These are phyloP conservation scores for Ophiostoma ulmi DNA, from an alignment of 2,329 filamentous ascomycete genomes.

Conservation along the genomic window DNA sequence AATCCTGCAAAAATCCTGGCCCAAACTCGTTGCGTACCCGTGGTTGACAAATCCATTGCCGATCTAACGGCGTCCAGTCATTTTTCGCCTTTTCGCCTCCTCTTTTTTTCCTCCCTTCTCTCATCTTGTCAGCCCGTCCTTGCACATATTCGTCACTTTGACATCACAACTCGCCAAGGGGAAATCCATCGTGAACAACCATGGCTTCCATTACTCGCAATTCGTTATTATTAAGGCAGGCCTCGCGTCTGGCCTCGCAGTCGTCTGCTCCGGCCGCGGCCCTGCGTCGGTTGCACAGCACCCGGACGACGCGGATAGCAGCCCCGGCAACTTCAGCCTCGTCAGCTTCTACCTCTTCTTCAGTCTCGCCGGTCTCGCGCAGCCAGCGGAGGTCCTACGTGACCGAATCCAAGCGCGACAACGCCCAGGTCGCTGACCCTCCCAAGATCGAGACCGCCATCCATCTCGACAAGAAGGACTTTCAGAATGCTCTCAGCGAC, in stretches of 20 bases:
- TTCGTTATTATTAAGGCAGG: constrained; percentile 52
- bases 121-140: background rate
- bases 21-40: constrained; percentile 13
- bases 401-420: constrained; percentile 71
- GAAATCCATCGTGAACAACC: constrained; percentile 8
- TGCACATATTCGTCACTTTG: background rate
- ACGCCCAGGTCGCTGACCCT: constrained; percentile 79
- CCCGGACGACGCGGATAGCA: constrained; percentile 34
- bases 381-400: constrained; percentile 62
- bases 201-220: constrained; percentile 24
- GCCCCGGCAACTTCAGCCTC: background rate
- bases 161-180: background rate
- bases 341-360: background rate
- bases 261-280: constrained; percentile 34
- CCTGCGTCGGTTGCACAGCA: constrained; percentile 33
- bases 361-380: constrained; percentile 24
- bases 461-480: constrained; percentile 78
- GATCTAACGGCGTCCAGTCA: background rate
- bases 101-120: background rate
- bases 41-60: constrained; percentile 21
- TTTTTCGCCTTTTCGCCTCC: constrained; percentile 14
- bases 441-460: constrained; percentile 71
- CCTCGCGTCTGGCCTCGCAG: constrained; percentile 53
- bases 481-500: constrained; percentile 54
- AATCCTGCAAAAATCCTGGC: background rate